Evolutionary conservation across 371 early-diverging fungal genomes (phyloP).

Genomic region (Thermomucor indicae-seudaticae): DNA sequence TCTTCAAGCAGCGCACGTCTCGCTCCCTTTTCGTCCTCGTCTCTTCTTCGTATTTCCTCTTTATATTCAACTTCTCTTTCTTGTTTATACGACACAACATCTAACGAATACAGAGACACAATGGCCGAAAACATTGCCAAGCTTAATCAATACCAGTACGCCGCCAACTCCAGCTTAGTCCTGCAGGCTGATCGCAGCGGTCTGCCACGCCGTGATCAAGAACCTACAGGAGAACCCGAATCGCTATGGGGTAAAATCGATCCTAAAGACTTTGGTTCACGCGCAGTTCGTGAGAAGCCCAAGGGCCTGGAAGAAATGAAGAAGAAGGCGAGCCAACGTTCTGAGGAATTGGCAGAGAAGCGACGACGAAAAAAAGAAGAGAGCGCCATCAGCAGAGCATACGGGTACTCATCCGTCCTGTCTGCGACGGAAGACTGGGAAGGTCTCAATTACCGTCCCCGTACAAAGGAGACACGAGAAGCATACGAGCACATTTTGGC

Average conservation of each 20-base stretch:
- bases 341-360: conserved; percentile 48
- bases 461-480: conserved; percentile 90
- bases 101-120: background rate
- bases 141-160: conserved; percentile 83
- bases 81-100: background rate
- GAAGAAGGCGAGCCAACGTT: conserved; percentile 49
- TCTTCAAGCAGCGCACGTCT: background rate
- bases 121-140: conserved; percentile 80
- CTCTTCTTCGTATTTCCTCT: background rate
- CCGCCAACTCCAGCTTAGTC: conserved; percentile 92
- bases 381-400: conserved; percentile 56
- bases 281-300: conserved; percentile 67
- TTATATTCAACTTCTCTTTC: background rate
- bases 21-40: background rate
- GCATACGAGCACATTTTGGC: conserved; percentile 87
- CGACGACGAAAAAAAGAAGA: conserved; percentile 58
- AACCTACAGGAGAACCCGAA: conserved; percentile 96
- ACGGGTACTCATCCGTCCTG: conserved; percentile 81
- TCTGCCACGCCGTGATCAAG: conserved; percentile 83
- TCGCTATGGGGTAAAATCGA: conserved; percentile 85
- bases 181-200: conserved; percentile 84
- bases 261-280: conserved; percentile 81
- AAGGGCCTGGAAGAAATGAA: conserved; percentile 67
- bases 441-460: conserved; percentile 83
- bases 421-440: conserved; percentile 91